Percentiles rank a stretch among this genome's conserved stretches.
These are phyloP conservation scores for Aspergillus cejpii DNA, from an alignment of 2,329 filamentous ascomycete species.

Conservation along the genomic window DNA sequence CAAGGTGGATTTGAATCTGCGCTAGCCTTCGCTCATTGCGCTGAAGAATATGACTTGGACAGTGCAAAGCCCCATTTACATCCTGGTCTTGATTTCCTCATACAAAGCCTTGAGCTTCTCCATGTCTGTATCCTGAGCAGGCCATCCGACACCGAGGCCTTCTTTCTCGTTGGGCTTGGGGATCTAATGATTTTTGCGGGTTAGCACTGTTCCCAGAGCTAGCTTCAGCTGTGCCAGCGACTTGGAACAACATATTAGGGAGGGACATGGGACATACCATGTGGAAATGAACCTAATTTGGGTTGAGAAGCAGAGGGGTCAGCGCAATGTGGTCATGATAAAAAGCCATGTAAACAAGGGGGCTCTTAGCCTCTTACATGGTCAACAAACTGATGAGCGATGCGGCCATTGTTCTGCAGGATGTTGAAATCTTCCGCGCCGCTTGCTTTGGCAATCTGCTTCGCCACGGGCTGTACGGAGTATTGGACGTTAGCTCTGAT, in stretches of 20 bases:
- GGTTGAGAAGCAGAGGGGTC: slow-evolving; percentile 1
- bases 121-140: slow-evolving; percentile 68
- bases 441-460: slow-evolving; percentile 73
- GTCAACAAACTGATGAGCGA: slow-evolving; percentile 87
- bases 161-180: slow-evolving; percentile 83
- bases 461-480: slow-evolving; percentile 61
- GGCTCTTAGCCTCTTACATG: slow-evolving; percentile 57
- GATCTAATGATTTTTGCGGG: slow-evolving; percentile 53
- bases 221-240: no score
- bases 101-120: slow-evolving; percentile 69
- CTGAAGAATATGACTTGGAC: neutral
- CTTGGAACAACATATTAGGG: no score
- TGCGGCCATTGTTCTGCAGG: slow-evolving; percentile 87
- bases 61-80: slow-evolving; percentile 49
- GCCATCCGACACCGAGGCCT: slow-evolving; percentile 76
- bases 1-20: neutral
- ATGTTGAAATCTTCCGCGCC: slow-evolving; percentile 83
- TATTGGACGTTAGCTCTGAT: slow-evolving; percentile 1
- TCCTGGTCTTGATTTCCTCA: slow-evolving; percentile 83
- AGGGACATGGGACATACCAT: no score
- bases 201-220: slow-evolving; percentile 6
- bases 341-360: neutral
- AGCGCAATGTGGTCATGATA: slow-evolving; percentile 2
- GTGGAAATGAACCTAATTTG: slow-evolving; percentile 75
- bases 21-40: neutral